phyloP scores from a whole-genome alignment of 768 basidiomycete species.

The Glaciozyma antarctica region DNA sequence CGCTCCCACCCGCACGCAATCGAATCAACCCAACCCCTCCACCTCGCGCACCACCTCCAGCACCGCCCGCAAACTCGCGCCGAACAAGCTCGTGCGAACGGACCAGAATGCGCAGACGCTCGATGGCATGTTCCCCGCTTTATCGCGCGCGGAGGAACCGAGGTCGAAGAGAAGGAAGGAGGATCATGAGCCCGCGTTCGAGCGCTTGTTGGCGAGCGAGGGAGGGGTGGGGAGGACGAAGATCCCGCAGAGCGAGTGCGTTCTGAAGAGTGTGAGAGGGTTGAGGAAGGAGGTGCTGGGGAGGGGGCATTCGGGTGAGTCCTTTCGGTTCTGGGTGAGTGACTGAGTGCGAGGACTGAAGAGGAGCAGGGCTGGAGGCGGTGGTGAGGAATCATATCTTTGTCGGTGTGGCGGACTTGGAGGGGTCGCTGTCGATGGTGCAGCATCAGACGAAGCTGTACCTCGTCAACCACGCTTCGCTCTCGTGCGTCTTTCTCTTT shows the following conservation, averaged over 20 bases:
- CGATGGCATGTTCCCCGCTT: constrained; percentile 77
- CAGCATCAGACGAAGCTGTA: constrained; percentile 84
- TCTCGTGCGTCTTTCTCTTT: constrained; percentile 55
- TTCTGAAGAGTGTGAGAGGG: constrained; percentile 60
- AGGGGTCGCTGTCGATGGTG: constrained; percentile 64
- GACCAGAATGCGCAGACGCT: constrained; percentile 78
- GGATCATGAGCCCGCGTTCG: constrained; percentile 27
- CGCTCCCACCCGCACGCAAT: background rate
- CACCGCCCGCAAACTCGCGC: constrained; percentile 7
- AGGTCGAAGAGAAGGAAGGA: constrained; percentile 7
- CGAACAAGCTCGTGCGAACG: constrained; percentile 78
- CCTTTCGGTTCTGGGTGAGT: background rate
- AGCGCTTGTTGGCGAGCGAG: constrained; percentile 21
- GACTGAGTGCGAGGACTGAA: background rate
- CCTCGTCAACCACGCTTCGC: constrained; percentile 69
- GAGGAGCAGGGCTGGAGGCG: constrained; percentile 58
- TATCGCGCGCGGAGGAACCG: constrained; percentile 5
- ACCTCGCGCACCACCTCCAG: constrained; percentile 4
- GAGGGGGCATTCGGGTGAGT: constrained; percentile 60
- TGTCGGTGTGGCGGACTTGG: constrained; percentile 77
- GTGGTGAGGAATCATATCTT: constrained; percentile 80
- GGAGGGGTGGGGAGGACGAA: constrained; percentile 29
- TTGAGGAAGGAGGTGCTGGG: constrained; percentile 53
- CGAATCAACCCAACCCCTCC: background rate
- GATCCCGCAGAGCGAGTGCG: constrained; percentile 66